phyloP scores from a whole-genome alignment of 2,329 filamentous ascomycete genomes.

The Pseudogymnoascus sp. region DNA sequence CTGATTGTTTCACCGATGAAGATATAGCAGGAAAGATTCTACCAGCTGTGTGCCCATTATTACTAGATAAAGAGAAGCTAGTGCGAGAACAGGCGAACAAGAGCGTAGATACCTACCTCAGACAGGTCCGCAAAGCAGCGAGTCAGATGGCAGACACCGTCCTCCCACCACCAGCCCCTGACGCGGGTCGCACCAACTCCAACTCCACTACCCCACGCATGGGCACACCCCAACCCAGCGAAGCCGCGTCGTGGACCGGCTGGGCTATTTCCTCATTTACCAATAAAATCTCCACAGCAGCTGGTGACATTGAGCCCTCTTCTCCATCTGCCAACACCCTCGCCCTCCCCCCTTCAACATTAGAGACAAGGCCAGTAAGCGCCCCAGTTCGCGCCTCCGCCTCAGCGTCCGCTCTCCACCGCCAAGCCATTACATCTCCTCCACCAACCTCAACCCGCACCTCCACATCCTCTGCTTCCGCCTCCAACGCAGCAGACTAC shows the following conservation, averaged over 20 bases:
- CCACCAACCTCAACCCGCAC: constrained; percentile 36
- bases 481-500: constrained; percentile 38
- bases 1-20: constrained; percentile 79
- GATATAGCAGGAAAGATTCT: constrained; percentile 79
- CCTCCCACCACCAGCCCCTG: constrained; percentile 51
- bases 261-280: constrained; percentile 99
- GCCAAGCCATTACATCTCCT: constrained; percentile 49
- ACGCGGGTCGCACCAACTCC: constrained; percentile 35
- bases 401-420: constrained; percentile 50
- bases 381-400: constrained; percentile 31
- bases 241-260: constrained; percentile 71
- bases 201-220: constrained; percentile 55
- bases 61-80: constrained; percentile 93
- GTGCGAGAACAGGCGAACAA: constrained; percentile 88
- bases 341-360: constrained; percentile 32
- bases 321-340: constrained; percentile 37
- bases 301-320: constrained; percentile 67
- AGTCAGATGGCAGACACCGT: constrained; percentile 71
- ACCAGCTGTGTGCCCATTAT: constrained; percentile 70
- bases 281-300: constrained; percentile 77
- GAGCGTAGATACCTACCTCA: constrained; percentile 77
- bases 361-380: constrained; percentile 28
- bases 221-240: constrained; percentile 60
- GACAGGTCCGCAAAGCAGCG: constrained; percentile 71
- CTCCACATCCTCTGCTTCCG: constrained; percentile 37